Percentiles rank a stretch among this genome's conserved stretches.
These are phyloP conservation scores for Podaxis carcinomalis DNA, from an alignment of 768 basidiomycete species.

Conservation along the genomic window DNA sequence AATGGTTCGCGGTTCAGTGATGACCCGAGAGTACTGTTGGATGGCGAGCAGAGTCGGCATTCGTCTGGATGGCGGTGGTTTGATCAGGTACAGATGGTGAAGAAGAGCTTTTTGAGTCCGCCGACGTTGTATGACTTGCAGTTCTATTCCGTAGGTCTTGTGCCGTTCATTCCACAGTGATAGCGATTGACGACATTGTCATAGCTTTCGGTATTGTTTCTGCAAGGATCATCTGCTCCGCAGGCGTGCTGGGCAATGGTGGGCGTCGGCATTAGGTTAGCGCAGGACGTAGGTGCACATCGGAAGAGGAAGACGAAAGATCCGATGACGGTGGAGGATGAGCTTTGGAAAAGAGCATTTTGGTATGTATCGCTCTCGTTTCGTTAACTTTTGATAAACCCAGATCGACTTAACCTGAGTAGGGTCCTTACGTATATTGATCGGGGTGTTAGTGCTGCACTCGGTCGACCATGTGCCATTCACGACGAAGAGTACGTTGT, in stretches of 20 bases:
- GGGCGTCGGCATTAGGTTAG: slow-evolving; percentile 68
- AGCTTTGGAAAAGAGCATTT: slow-evolving; percentile 72
- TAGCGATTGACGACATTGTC: not conserved
- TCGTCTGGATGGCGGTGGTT: slow-evolving; percentile 66
- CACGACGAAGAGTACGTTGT: slow-evolving; percentile 71
- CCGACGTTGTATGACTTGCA: slow-evolving; percentile 76
- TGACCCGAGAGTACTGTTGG: slow-evolving; percentile 50
- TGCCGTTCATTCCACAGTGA: not conserved
- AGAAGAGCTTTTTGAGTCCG: slow-evolving; percentile 56
- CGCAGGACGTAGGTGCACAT: slow-evolving; percentile 80
- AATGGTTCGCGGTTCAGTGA: slow-evolving; percentile 54
- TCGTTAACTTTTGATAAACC: not conserved
- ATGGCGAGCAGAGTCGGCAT: slow-evolving; percentile 32
- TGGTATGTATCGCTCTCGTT: slow-evolving; percentile 33
- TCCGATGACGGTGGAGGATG: slow-evolving; percentile 50
- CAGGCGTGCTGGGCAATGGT: slow-evolving; percentile 68
- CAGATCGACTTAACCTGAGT: not conserved
- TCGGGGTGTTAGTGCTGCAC: slow-evolving; percentile 42
- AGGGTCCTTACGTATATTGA: slow-evolving; percentile 58
- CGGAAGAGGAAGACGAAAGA: slow-evolving; percentile 30
- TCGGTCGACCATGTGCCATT: slow-evolving; percentile 74
- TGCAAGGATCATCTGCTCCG: slow-evolving; percentile 55
- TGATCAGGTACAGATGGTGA: slow-evolving; percentile 62
- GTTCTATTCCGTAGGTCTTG: slow-evolving; percentile 45
- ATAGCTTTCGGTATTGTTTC: slow-evolving; percentile 50